Evolutionary conservation across 1,284 basidiomycete species (phyloP).

Genomic region (Rhodotorula mucilaginosa): DNA sequence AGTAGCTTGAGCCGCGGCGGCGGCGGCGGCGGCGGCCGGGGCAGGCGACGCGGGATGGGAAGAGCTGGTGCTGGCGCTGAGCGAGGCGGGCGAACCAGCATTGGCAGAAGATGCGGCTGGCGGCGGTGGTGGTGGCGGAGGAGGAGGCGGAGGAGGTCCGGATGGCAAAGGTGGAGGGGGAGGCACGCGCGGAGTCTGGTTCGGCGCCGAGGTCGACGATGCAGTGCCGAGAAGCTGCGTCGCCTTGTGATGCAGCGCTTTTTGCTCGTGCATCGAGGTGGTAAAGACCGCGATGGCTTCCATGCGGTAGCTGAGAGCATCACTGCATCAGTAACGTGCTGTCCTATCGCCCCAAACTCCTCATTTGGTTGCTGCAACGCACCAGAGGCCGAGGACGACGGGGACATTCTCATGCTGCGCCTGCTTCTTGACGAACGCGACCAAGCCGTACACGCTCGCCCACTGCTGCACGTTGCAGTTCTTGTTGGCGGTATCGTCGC

Average conservation of each 20-base stretch:
- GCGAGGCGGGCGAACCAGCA: conserved; percentile 8
- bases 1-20: not conserved
- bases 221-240: conserved; percentile 14
- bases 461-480: conserved; percentile 37
- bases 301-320: conserved; percentile 19
- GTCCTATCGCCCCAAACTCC: too few species aligned
- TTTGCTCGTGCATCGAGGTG: conserved; percentile 38
- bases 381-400: conserved; percentile 33
- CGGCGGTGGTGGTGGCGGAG: not conserved
- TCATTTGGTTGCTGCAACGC: not conserved
- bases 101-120: not conserved
- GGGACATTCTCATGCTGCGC: conserved; percentile 30
- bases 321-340: too few species aligned
- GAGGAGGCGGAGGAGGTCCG: conserved; percentile 1
- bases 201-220: not conserved
- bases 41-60: conserved; percentile 1
- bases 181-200: not conserved
- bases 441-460: conserved; percentile 41
- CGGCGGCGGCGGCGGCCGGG: not conserved
- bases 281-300: conserved; percentile 34
- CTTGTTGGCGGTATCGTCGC: conserved; percentile 50
- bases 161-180: not conserved
- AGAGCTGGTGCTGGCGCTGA: conserved; percentile 4
- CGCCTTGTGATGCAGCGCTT: conserved; percentile 25
- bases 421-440: conserved; percentile 39